Evolutionary conservation across 1,284 basidiomycete genomes (phyloP).

Genomic region (Anthracocystis walkeri): DNA sequence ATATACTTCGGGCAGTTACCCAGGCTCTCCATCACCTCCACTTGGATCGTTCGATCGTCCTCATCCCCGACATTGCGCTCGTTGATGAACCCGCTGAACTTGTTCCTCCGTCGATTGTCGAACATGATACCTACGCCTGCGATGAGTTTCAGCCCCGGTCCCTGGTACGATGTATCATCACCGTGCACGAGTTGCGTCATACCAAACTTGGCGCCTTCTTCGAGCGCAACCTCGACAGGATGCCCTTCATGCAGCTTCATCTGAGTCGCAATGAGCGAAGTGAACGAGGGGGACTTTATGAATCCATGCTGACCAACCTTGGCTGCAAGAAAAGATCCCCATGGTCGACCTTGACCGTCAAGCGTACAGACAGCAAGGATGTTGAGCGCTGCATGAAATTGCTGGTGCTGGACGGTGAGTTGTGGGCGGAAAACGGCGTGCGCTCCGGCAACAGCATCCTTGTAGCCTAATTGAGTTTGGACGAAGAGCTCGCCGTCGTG

Average conservation of each 20-base stretch:
- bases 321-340: constrained; percentile 31
- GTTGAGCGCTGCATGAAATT: constrained; percentile 30
- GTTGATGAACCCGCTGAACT: constrained; percentile 41
- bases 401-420: constrained; percentile 36
- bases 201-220: constrained; percentile 33
- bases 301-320: constrained; percentile 25
- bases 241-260: constrained; percentile 35
- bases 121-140: constrained; percentile 45
- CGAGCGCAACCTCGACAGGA: constrained; percentile 29
- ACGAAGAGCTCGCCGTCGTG: constrained; percentile 39
- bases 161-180: constrained; percentile 20
- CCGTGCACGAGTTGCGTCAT: constrained; percentile 24
- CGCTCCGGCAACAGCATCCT: constrained; percentile 32
- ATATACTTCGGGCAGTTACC: constrained; percentile 51
- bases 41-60: constrained; percentile 21
- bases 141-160: constrained; percentile 34
- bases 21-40: constrained; percentile 43
- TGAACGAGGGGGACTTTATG: constrained; percentile 31
- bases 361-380: constrained; percentile 40
- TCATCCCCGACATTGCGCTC: constrained; percentile 20
- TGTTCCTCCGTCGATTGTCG: constrained; percentile 39
- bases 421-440: constrained; percentile 34
- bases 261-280: constrained; percentile 19
- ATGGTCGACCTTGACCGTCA: constrained; percentile 31
- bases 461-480: constrained; percentile 30